Evolutionary conservation across 2,329 filamentous ascomycete genomes (phyloP).

Genomic region (Colletotrichum paranaense): DNA sequence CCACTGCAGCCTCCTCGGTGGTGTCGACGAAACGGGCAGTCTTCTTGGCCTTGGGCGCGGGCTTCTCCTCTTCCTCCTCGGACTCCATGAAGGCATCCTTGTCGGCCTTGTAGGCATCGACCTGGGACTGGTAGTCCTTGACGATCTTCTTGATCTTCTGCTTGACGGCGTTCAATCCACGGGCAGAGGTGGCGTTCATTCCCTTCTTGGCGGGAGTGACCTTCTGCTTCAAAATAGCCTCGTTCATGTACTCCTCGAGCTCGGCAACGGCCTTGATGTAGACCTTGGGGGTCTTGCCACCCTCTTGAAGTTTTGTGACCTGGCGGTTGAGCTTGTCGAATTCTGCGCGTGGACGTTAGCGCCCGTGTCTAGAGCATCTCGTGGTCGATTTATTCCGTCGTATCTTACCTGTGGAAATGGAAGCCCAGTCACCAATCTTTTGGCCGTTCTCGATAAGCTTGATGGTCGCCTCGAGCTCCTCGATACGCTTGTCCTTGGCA

Average conservation of each 20-base stretch:
- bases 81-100: conserved; percentile 91
- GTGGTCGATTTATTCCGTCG: neutral
- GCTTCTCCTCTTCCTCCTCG: conserved; percentile 77
- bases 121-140: conserved; percentile 90
- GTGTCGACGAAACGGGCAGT: conserved; percentile 55
- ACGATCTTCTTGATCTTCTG: conserved; percentile 99
- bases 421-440: conserved; percentile 98
- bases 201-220: conserved; percentile 99
- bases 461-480: conserved; percentile 92
- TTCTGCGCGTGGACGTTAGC: conserved; percentile 63
- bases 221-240: conserved; percentile 95
- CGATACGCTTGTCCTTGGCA: conserved; percentile 96
- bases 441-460: conserved; percentile 94
- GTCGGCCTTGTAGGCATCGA: conserved; percentile 87
- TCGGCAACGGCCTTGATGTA: conserved; percentile 95
- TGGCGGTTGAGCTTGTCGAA: conserved; percentile 95
- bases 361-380: neutral
- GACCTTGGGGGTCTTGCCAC: conserved; percentile 84
- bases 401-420: conserved; percentile 84
- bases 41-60: conserved; percentile 64
- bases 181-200: conserved; percentile 96
- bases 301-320: conserved; percentile 80
- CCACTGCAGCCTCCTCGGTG: conserved; percentile 60
- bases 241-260: conserved; percentile 93
- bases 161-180: conserved; percentile 95